Conservation (phyloP, 768 basidiomycete genomes). For the Ephemerocybe angulata region DNA sequence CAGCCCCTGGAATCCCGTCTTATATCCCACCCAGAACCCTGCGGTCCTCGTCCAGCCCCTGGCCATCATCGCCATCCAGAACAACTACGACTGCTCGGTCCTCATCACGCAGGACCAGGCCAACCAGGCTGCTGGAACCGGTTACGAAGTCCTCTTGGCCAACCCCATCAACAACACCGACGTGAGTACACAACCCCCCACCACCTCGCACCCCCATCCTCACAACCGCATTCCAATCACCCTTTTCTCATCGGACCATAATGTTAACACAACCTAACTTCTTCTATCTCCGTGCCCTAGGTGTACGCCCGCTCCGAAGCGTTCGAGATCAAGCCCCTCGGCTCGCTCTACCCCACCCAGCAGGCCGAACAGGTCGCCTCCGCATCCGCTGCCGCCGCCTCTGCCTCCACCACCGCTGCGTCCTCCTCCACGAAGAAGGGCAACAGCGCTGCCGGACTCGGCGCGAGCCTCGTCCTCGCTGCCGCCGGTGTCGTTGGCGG, state of each 20-base stretch:
- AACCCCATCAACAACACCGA: constrained; percentile 48
- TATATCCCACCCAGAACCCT: constrained; percentile 21
- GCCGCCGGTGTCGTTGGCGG: constrained; percentile 6
- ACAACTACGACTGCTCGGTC: constrained; percentile 60
- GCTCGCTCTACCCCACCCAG: constrained; percentile 49
- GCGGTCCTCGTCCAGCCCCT: constrained; percentile 36
- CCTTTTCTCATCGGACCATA: too few species aligned
- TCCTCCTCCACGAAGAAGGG: not conserved
- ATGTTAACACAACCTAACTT: too few species aligned
- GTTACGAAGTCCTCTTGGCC: constrained; percentile 51
- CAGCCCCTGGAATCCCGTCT: too few species aligned
- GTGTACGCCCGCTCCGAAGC: constrained; percentile 50
- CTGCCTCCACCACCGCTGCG: constrained; percentile 23
- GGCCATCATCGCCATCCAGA: constrained; percentile 47
- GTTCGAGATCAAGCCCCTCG: constrained; percentile 60
- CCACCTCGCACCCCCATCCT: not conserved
- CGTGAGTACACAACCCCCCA: constrained; percentile 34
- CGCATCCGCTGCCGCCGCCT: constrained; percentile 20
- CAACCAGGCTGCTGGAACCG: constrained; percentile 35
- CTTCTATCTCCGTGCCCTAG: constrained; percentile 36
- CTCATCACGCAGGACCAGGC: constrained; percentile 45
- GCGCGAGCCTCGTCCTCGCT: not conserved
- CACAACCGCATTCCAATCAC: not conserved
- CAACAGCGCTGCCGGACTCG: not conserved
- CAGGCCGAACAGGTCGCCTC: constrained; percentile 20